A percentile compares a stretch with the other conserved stretches of the same genome.
phyloP scores from a whole-genome alignment of 441 rosid species.

The Gossypium armourianum region DNA sequence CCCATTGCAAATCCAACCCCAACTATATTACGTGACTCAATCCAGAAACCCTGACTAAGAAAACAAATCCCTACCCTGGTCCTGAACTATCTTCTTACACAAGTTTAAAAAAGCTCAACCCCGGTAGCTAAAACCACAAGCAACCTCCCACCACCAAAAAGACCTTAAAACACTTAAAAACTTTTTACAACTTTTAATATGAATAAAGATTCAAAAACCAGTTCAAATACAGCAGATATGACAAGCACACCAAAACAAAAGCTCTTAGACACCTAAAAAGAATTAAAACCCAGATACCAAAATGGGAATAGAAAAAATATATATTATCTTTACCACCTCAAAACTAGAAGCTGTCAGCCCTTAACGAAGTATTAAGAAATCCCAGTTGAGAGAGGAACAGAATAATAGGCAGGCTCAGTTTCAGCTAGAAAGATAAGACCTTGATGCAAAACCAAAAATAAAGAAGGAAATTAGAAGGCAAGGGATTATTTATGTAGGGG shows the following conservation, averaged over 20 bases:
- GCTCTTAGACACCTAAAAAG: constrained; percentile 10
- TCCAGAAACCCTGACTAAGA: constrained; percentile 12
- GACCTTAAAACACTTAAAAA: constrained; percentile 1
- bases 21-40: not conserved
- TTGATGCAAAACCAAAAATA: not conserved
- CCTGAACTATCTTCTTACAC: constrained; percentile 8
- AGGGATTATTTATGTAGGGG: constrained; percentile 26
- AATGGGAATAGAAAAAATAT: not conserved
- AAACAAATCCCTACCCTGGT: constrained; percentile 3
- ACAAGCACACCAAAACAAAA: constrained; percentile 16
- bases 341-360: constrained; percentile 25
- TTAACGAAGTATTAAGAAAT: constrained; percentile 17
- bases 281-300: constrained; percentile 15
- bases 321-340: constrained; percentile 16
- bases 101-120: constrained; percentile 15
- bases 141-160: not conserved
- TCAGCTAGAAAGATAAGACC: constrained; percentile 9
- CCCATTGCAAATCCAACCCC: constrained; percentile 29
- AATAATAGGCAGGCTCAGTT: constrained; percentile 10
- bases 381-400: constrained; percentile 33
- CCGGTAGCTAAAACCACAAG: constrained; percentile 10
- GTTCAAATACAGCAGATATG: constrained; percentile 9
- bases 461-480: not conserved
- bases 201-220: constrained; percentile 13
- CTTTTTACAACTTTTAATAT: not conserved